Evolutionary conservation across 2,329 filamentous ascomycete species (phyloP), one percentile per base, ranked within the genome.

Genomic region (Catunica adiposa): DNA sequence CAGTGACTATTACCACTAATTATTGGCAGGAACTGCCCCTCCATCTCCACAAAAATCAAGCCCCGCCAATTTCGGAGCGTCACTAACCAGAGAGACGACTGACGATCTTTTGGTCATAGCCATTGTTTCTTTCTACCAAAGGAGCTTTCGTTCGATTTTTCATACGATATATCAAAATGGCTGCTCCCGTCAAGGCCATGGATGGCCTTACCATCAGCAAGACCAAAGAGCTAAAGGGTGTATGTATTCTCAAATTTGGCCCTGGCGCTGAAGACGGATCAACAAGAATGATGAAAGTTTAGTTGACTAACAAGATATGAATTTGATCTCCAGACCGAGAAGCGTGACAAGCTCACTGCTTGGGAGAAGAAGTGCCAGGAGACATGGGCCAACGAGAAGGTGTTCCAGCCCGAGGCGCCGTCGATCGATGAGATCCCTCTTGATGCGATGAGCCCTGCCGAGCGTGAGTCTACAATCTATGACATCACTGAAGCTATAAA

Each of bases 341-440:
- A 94, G 72, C 77, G 89, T 67, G 88, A 94, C 65, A 78, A 82
- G 53, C 74, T 94, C 62, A 83, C 92, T 63, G 80, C 80, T 31
- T 78, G 84, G 64, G 90, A 97, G 73, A 94, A 92, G 73, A 89
- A 89, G 67, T 96, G 94, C 71, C 58, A 59, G 29, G 52, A 57
- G 37, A 52, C 38, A 40, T 94, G 88, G 88, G 79, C 83, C 64
- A 75, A 86, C 58, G 74, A 80, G 62, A 77, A 77, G 61, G 73
- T 95, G 62, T 98, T 97, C 77, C 78, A 96, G 69, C 77, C 83
- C 63, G 75, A 97, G 69, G 89, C 92, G 23, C 92, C 92, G 34
- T 81, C 85, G 20, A 80, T 82, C 54, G 71, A 77, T 60, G 89
- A 96, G 62, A 78, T 89, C 61, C 85, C 88, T 59, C 80, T 84